Evolutionary conservation across 176 grass and related monocot genomes (phyloP), one percentile per base, ranked within the genome.

Genomic region (Puccinellia tenuiflora): DNA sequence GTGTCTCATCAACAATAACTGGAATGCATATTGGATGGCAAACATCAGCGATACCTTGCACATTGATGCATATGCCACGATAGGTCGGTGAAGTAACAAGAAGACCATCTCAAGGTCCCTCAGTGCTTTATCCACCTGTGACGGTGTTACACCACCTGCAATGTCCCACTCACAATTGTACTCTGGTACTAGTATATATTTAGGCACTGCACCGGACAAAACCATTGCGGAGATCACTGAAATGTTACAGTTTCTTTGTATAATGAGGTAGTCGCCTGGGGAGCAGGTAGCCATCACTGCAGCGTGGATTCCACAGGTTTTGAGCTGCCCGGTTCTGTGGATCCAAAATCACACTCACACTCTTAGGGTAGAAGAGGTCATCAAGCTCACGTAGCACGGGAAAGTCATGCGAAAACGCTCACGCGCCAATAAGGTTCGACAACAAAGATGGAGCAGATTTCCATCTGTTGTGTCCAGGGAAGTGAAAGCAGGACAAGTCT

Each of bases 241-340:
- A 83, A 95, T 83, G 76, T 98, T 90, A 55, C 88, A 93, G 75
- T 98, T 98, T 21, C 92, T 78, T 20, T 92, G 95, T 22, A 98
- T 35, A 30, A 94, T 68, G 31, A 98, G 86, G 72, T 81, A 83
- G 78, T 98, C 86, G 6, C 84, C 86, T 0, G 90, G 88, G 34
- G 56, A 89, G 82, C 92, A 98, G 42, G 95, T 93, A 68, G 92
- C 92, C 90, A 98, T 93, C 86, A 98, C 88, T 2, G 95, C 86
- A 13, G 95, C 95, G 37, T 98, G 90, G 35, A 98, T 87, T 47
- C 95, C 95, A 34, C 95, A 98, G 6, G 95, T 98, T 38, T 76
- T 85, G 14, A 68, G 92, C 80, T 61, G 92, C 95, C 62, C 1
- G 17, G 22, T 29, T 85, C 67, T 93, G 88, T 46, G 95, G 92